These are phyloP conservation scores for Urtica urens DNA, from an alignment of 306 rosid genomes.

Conservation along the genomic window DNA sequence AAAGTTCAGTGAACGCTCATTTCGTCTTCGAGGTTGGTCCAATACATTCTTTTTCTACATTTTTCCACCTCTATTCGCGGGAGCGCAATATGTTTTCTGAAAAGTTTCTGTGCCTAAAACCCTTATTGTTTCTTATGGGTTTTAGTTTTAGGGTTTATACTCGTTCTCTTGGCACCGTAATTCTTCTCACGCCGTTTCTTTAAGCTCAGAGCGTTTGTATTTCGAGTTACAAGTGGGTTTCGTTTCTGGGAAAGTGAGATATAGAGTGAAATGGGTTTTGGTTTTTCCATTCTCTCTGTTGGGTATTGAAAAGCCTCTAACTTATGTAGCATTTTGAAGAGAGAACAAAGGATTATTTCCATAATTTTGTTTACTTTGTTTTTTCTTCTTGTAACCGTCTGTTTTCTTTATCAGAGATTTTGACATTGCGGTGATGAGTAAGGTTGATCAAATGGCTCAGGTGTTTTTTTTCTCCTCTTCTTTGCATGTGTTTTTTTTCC, in stretches of 20 bases:
- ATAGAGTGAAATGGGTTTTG: not conserved
- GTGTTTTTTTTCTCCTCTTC: not conserved
- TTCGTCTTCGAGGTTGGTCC: not conserved
- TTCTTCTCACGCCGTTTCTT: not conserved
- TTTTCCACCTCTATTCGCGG: not conserved
- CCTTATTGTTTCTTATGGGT: not conserved
- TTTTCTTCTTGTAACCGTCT: too few relatives aligned
- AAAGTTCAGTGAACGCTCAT: not conserved
- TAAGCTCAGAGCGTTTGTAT: not conserved
- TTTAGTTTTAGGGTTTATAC: not conserved
- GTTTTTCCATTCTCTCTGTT: not conserved
- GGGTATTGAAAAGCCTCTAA: not conserved
- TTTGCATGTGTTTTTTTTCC: slow-evolving; percentile 9
- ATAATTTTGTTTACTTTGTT: not conserved
- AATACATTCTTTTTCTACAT: not conserved
- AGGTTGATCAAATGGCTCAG: not conserved
- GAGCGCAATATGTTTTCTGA: not conserved
- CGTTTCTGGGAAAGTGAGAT: not conserved
- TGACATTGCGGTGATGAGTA: not conserved
- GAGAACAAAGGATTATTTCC: not conserved
- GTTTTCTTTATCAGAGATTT: not conserved
- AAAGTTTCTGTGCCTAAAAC: not conserved
- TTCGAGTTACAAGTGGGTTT: not conserved
- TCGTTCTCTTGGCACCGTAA: not conserved
- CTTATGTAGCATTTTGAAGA: not conserved